Percentiles rank a stretch among this genome's conserved stretches.
Evolutionary conservation across 2,329 filamentous ascomycete genomes (phyloP).

Genomic region (Stachybotrys elegans): DNA sequence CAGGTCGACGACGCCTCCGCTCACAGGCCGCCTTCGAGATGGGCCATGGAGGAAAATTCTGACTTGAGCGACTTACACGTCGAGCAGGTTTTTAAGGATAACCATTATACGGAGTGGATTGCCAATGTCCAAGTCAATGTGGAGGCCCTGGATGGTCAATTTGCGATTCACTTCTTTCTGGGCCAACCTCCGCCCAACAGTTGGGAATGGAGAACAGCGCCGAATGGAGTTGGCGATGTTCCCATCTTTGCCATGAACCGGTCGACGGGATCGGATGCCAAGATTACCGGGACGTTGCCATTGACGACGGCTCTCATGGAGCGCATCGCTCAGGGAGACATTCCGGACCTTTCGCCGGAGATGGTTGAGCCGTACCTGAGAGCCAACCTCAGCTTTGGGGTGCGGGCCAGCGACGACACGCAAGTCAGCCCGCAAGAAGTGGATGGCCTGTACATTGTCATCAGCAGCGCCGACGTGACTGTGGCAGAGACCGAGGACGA

Average conservation of each 20-base stretch:
- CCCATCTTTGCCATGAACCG: constrained; percentile 46
- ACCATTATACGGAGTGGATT: constrained; percentile 58
- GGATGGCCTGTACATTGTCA: constrained; percentile 22
- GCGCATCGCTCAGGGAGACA: constrained; percentile 28
- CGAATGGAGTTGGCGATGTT: constrained; percentile 57
- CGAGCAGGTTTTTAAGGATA: constrained; percentile 27
- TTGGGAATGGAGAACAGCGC: constrained; percentile 43
- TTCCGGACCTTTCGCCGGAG: constrained; percentile 31
- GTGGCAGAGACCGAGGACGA: constrained; percentile 16
- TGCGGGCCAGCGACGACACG: constrained; percentile 19
- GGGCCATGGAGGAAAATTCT: neutral
- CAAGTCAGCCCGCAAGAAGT: constrained; percentile 19
- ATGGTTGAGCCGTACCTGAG: constrained; percentile 37
- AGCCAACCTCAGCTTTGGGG: constrained; percentile 27
- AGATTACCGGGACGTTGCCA: constrained; percentile 45
- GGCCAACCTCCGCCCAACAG: constrained; percentile 44
- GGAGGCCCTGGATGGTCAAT: constrained; percentile 55
- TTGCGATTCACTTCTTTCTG: constrained; percentile 62
- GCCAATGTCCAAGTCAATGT: constrained; percentile 61
- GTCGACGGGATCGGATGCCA: constrained; percentile 23
- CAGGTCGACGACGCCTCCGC: neutral
- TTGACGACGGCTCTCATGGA: constrained; percentile 44
- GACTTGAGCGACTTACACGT: neutral
- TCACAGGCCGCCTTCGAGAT: neutral
- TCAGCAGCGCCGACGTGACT: constrained; percentile 24